These are phyloP conservation scores for Fusarium mundagurra DNA, from an alignment of 2,329 filamentous ascomycete genomes.

Conservation along the genomic window DNA sequence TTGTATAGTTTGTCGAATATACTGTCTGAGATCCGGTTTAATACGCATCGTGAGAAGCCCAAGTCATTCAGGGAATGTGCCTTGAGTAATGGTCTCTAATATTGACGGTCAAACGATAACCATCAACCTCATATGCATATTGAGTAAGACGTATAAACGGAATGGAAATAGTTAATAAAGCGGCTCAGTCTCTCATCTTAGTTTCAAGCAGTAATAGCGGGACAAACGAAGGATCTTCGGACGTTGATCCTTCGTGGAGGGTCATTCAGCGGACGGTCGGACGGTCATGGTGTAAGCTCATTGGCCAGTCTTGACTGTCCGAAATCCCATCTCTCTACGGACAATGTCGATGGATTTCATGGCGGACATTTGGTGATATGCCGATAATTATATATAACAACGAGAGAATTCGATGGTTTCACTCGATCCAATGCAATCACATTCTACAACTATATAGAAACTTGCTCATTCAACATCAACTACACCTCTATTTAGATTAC, in stretches of 20 bases:
- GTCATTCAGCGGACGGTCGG: slow-evolving; percentile 4
- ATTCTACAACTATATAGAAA: not conserved
- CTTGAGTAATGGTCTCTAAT: not conserved
- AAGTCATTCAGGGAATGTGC: not conserved
- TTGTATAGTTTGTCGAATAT: not conserved
- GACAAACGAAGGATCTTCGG: not conserved
- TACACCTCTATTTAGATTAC: not conserved
- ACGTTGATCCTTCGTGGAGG: not conserved
- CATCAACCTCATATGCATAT: not conserved
- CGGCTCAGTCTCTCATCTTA: not conserved
- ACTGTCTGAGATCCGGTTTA: not conserved
- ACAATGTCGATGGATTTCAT: not conserved
- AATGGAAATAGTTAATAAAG: not conserved
- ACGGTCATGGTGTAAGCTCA: slow-evolving; percentile 26
- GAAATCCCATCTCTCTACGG: not conserved
- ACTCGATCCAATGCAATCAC: not conserved
- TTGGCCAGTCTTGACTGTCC: slow-evolving; percentile 11
- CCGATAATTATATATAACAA: not conserved
- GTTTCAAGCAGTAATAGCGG: not conserved
- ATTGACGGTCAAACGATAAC: not conserved
- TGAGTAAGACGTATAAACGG: not conserved
- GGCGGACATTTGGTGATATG: not conserved
- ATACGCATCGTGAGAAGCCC: not conserved
- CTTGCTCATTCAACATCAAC: not conserved
- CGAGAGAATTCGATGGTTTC: not conserved